Evolutionary conservation across 2,329 filamentous ascomycete genomes (phyloP).

Genomic region (Diaporthe caulivora): DNA sequence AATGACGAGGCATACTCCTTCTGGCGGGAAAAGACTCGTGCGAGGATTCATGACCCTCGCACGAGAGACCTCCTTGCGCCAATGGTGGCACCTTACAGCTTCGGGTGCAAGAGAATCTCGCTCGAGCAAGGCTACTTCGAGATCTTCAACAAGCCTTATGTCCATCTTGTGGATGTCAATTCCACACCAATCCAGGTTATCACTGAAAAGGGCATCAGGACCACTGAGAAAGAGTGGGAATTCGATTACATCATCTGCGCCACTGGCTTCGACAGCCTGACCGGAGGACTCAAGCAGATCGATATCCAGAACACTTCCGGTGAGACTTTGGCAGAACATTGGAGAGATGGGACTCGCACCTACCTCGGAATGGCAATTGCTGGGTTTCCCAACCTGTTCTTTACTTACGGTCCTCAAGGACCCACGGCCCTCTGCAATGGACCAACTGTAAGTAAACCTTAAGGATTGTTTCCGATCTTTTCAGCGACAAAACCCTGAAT

Average conservation of each 20-base stretch:
- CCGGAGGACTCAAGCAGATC: constrained; percentile 55
- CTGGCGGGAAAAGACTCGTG: constrained; percentile 53
- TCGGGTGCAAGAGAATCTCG: constrained; percentile 47
- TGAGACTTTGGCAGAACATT: constrained; percentile 50
- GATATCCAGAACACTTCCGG: constrained; percentile 51
- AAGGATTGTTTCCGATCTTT: neutral
- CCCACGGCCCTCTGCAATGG: constrained; percentile 55
- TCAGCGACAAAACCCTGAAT: neutral
- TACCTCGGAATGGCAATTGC: constrained; percentile 55
- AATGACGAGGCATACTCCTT: constrained; percentile 56
- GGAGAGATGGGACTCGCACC: constrained; percentile 51
- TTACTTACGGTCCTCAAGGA: constrained; percentile 55
- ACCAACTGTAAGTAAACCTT: constrained; percentile 44
- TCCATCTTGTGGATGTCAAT: constrained; percentile 49
- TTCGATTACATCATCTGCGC: constrained; percentile 44
- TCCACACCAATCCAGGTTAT: constrained; percentile 43
- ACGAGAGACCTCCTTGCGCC: constrained; percentile 55
- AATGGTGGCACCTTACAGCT: constrained; percentile 50
- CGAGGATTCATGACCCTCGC: constrained; percentile 53
- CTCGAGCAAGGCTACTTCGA: constrained; percentile 50
- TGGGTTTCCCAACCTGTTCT: constrained; percentile 62
- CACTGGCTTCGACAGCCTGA: constrained; percentile 58
- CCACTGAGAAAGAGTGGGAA: constrained; percentile 41
- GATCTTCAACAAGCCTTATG: constrained; percentile 50
- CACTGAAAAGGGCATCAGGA: constrained; percentile 44